phyloP scores from a whole-genome alignment of 768 basidiomycete species.

The Paxillus rubicundulus region DNA sequence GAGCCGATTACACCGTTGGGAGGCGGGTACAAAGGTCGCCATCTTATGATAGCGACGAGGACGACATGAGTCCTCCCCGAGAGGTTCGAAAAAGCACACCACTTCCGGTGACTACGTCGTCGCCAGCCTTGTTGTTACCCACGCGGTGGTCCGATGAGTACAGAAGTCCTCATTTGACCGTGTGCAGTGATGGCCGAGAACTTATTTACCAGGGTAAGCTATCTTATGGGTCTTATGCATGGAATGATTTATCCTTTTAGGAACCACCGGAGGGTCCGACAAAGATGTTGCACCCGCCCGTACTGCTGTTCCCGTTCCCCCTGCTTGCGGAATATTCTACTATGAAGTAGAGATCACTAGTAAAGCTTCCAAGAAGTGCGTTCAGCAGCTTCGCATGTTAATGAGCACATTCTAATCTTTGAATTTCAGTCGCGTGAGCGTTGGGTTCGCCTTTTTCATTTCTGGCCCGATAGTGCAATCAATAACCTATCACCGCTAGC shows the following conservation, averaged over 20 bases:
- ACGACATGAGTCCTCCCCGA: conserved; percentile 53
- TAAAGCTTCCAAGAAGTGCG: conserved; percentile 78
- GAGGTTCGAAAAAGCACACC: conserved; percentile 31
- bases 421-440: conserved; percentile 63
- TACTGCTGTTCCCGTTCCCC: conserved; percentile 73
- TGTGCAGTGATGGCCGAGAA: conserved; percentile 72
- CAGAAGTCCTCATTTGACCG: conserved; percentile 53
- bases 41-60: conserved; percentile 65
- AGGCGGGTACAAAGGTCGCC: conserved; percentile 37
- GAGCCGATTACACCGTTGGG: conserved; percentile 18
- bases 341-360: conserved; percentile 86
- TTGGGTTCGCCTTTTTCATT: conserved; percentile 54
- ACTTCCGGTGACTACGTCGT: conserved; percentile 19
- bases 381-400: conserved; percentile 3
- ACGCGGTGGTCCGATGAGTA: conserved; percentile 78
- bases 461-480: background rate
- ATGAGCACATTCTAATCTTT: conserved; percentile 14
- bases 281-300: conserved; percentile 84
- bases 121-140: conserved; percentile 57
- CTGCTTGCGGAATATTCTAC: conserved; percentile 90
- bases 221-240: background rate
- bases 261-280: conserved; percentile 57
- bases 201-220: conserved; percentile 63
- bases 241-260: conserved; percentile 29
- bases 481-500: conserved; percentile 36